Evolutionary conservation across 352 stramenopile genomes (phyloP).

Genomic region (Pythium diclinum): DNA sequence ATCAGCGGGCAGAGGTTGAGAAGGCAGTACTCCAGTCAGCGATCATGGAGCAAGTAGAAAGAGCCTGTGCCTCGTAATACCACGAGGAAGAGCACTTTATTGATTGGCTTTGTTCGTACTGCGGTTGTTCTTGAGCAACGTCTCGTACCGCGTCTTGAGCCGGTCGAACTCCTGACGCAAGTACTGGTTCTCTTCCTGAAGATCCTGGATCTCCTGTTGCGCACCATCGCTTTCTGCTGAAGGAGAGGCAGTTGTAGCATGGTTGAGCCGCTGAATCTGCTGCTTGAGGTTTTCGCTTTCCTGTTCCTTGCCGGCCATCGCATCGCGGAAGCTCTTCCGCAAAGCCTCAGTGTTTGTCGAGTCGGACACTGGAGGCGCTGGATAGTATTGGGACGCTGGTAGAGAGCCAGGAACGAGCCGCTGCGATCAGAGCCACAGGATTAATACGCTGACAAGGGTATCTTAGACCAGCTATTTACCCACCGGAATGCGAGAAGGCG

Average conservation of each 20-base stretch:
- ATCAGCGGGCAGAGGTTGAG: constrained; percentile 26
- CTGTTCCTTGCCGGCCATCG: constrained; percentile 59
- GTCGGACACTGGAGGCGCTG: neutral
- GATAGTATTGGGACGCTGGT: constrained; percentile 16
- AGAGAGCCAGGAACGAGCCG: constrained; percentile 4
- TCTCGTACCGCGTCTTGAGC: constrained; percentile 62
- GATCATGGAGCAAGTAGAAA: constrained; percentile 45
- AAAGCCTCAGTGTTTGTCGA: constrained; percentile 39
- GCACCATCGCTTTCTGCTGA: neutral
- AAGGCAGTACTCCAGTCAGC: constrained; percentile 36
- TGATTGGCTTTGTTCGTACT: constrained; percentile 5
- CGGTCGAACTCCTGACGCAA: constrained; percentile 65
- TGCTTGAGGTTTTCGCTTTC: constrained; percentile 47
- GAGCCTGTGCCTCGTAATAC: neutral
- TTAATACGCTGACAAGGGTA: neutral
- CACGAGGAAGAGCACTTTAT: constrained; percentile 1
- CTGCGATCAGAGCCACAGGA: neutral
- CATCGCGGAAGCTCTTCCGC: constrained; percentile 45
- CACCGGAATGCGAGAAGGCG: constrained; percentile 20
- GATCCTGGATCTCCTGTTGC: constrained; percentile 41
- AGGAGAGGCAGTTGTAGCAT: neutral
- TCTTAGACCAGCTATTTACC: neutral
- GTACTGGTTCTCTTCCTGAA: constrained; percentile 68
- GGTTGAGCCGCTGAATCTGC: constrained; percentile 26
- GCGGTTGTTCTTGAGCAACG: constrained; percentile 24